Base-by-base conservation (phyloP, 345 rosid species). In the Hibiscus syriacus region DNA sequence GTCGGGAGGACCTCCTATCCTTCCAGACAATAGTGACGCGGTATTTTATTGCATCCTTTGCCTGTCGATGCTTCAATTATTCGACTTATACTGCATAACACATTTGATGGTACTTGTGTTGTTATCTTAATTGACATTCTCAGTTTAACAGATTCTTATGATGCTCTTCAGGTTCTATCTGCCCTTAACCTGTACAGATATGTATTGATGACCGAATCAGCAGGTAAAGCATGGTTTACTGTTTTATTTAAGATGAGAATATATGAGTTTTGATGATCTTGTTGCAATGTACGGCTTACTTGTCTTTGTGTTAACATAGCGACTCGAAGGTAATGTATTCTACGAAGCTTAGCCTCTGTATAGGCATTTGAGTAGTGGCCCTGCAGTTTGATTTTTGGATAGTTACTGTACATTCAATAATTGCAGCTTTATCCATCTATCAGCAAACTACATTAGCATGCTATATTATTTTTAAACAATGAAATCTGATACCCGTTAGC, bases 171-270 rank as follows among this genome's bases (percentile, higher is more conserved):
- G 97, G 92, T 94, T 79, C 80, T 86, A 38, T 87, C 96, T 46
- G 90, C 93, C 20, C 95, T 91, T 68, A 94, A 94, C 72, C 81
- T 91, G 32, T 89, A 91, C 82, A 85, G 97, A 73, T 89, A 80
- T 74, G 78, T 84, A 55, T 70, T 94, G 62, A 64, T 94, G 60
- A 76, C 74, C 55, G 86, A 83, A 66, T 80, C 91, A 6, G 75
- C 80, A 86, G 91, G 98, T 90, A 84, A 73, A 41, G 43, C 50
- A 13, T 38, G 11, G 27, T 55, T 56, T 66, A 6, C 2, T 17
- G 23, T n/a, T 69, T 58, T 55, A 16, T 16, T 5, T 25, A 55
- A 69, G 55, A 55, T 39, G 27, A 39, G 34, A 8, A 73, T 69
- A 55, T 56, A 20, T 27, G n/a, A 39, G 19, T 54, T 52, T 45